Conservation (phyloP, 495 filamentous ascomycete genomes). For the Rhypophila decipiens region DNA sequence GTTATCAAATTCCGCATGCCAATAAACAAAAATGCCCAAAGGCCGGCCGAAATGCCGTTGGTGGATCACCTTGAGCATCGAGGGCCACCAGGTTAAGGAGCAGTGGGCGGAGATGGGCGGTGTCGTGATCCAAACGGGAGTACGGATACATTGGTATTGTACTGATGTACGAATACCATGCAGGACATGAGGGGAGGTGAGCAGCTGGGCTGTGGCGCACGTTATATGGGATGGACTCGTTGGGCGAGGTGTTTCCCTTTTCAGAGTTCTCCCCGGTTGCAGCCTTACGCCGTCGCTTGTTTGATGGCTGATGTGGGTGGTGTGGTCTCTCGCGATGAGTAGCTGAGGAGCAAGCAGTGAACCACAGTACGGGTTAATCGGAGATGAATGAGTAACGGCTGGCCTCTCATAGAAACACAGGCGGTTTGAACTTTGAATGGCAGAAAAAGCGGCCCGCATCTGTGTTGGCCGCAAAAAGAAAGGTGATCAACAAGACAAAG, state of each 20-base stretch:
- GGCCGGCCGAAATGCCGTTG: not conserved
- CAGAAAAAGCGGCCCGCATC: not conserved
- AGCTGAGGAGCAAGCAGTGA: too few relatives aligned
- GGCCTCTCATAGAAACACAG: not conserved
- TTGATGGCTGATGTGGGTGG: too few relatives aligned
- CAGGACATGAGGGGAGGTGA: too few relatives aligned
- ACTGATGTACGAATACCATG: not conserved
- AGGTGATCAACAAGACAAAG: too few relatives aligned
- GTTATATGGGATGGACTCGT: not conserved
- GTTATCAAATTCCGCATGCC: too few relatives aligned
- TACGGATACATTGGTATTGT: not conserved
- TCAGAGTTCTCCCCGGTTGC: slow-evolving; percentile 6
- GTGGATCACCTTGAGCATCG: not conserved
- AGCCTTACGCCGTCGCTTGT: slow-evolving; percentile 9
- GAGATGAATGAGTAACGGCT: too few relatives aligned
- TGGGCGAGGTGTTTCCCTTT: not conserved
- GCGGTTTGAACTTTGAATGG: not conserved
- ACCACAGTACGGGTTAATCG: too few relatives aligned
- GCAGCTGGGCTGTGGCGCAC: not conserved
- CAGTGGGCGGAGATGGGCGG: not conserved
- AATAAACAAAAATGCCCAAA: too few relatives aligned
- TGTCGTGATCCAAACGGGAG: not conserved
- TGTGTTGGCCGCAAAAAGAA: not conserved
- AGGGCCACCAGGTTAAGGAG: not conserved
- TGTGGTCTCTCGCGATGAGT: too few relatives aligned